Evolutionary conservation across 1,139 yeast species (phyloP).

Genomic region (Sugiyamaella pinicola): DNA sequence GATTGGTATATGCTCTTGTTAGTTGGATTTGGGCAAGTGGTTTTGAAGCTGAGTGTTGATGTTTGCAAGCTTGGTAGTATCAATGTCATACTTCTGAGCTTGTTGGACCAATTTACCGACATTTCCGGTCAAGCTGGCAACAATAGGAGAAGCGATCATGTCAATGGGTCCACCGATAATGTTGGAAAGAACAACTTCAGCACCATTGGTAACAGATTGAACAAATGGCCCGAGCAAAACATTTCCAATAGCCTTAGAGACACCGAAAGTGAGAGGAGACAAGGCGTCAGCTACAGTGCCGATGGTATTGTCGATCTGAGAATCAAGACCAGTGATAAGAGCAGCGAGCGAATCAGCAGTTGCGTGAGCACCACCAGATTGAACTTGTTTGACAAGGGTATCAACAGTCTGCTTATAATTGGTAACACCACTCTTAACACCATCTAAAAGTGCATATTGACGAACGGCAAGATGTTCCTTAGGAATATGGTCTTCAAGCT

Average conservation of each 20-base stretch:
- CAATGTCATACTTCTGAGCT: slow-evolving; percentile 26
- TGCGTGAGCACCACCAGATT: slow-evolving; percentile 31
- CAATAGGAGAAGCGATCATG: slow-evolving; percentile 19
- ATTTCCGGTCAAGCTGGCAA: slow-evolving; percentile 20
- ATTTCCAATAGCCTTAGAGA: slow-evolving; percentile 33
- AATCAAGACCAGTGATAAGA: slow-evolving; percentile 36
- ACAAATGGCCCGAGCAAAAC: slow-evolving; percentile 38
- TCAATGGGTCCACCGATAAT: slow-evolving; percentile 30
- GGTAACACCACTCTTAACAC: slow-evolving; percentile 26
- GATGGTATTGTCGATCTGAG: slow-evolving; percentile 36
- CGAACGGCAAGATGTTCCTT: not conserved
- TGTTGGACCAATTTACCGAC: slow-evolving; percentile 23
- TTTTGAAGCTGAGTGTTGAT: slow-evolving; percentile 20
- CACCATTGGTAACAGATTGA: slow-evolving; percentile 41
- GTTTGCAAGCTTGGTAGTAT: slow-evolving; percentile 25
- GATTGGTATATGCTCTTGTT: no score
- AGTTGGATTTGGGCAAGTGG: slow-evolving; percentile 16
- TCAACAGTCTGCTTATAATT: slow-evolving; percentile 33
- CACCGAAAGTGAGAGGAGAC: slow-evolving; percentile 33
- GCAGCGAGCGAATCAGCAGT: slow-evolving; percentile 32
- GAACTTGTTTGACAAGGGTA: slow-evolving; percentile 28
- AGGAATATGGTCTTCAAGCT: slow-evolving; percentile 3
- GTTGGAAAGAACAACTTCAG: slow-evolving; percentile 37
- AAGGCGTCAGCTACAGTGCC: slow-evolving; percentile 33
- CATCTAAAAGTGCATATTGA: slow-evolving; percentile 6